Evolutionary conservation across 164 flowering plant genomes (phyloP).

Genomic region (Berberis vulgaris): DNA sequence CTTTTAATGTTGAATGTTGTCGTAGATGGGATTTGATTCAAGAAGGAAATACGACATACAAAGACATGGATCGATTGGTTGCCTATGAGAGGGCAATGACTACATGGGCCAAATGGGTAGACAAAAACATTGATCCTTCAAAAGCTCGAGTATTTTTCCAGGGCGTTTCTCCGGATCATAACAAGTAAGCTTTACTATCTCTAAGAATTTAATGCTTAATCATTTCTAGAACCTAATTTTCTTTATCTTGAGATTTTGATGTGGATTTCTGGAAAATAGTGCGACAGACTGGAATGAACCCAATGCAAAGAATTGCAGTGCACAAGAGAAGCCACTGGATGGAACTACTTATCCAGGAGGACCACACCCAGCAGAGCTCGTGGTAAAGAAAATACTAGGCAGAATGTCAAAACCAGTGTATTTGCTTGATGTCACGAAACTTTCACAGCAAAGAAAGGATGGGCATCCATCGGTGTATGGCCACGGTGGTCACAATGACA

Average conservation of each 20-base stretch:
- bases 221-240: background rate
- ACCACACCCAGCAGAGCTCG: slow-evolving; percentile 8
- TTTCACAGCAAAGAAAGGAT: slow-evolving; percentile 33
- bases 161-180: slow-evolving; percentile 75
- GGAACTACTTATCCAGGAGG: slow-evolving; percentile 31
- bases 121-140: slow-evolving; percentile 43
- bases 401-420: slow-evolving; percentile 20
- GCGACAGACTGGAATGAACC: slow-evolving; percentile 28
- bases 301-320: slow-evolving; percentile 13
- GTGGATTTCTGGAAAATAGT: slow-evolving; percentile 3
- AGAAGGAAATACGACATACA: slow-evolving; percentile 34
- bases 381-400: slow-evolving; percentile 20
- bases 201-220: background rate
- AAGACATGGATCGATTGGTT: slow-evolving; percentile 69
- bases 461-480: slow-evolving; percentile 33
- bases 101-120: slow-evolving; percentile 84
- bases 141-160: slow-evolving; percentile 65
- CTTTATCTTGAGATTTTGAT: background rate
- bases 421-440: slow-evolving; percentile 30
- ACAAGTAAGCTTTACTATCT: slow-evolving; percentile 38
- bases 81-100: slow-evolving; percentile 59
- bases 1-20: background rate
- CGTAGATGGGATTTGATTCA: slow-evolving; percentile 67
- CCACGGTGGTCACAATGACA: slow-evolving; percentile 12
- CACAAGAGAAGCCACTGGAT: slow-evolving; percentile 18